A percentile compares a stretch with the other conserved stretches of the same genome.
Evolutionary conservation across 345 rosid species (phyloP).

Genomic region (Psidium guajava): DNA sequence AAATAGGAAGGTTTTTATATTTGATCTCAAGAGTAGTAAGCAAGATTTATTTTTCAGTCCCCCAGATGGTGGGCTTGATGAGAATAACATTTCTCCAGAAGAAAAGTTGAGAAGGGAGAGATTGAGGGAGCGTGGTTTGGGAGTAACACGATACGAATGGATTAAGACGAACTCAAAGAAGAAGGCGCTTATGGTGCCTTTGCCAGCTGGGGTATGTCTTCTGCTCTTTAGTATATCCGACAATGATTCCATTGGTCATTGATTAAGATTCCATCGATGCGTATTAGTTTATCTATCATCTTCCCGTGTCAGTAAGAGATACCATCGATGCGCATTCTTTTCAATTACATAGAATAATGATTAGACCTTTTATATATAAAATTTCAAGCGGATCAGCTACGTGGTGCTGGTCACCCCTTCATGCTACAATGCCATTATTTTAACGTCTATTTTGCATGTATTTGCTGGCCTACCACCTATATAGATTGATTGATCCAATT

Average conservation of each 20-base stretch:
- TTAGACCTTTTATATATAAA: background rate
- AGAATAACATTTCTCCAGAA: slow-evolving; percentile 72
- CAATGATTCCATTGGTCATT: background rate
- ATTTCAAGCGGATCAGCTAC: background rate
- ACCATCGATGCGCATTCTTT: background rate
- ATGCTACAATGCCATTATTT: background rate
- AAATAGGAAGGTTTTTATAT: slow-evolving; percentile 55
- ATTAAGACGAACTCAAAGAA: slow-evolving; percentile 56
- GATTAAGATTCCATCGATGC: background rate
- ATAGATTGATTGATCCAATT: background rate
- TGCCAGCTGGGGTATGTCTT: slow-evolving; percentile 82
- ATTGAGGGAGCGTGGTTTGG: slow-evolving; percentile 81
- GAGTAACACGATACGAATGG: slow-evolving; percentile 94
- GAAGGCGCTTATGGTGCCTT: slow-evolving; percentile 74
- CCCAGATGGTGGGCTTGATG: slow-evolving; percentile 87
- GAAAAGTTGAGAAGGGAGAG: slow-evolving; percentile 95
- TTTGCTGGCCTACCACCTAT: background rate
- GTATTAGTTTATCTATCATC: background rate
- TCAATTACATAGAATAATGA: background rate
- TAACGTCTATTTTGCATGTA: background rate
- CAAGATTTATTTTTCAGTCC: slow-evolving; percentile 63
- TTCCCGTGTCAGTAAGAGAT: background rate
- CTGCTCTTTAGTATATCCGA: background rate
- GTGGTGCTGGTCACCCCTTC: background rate
- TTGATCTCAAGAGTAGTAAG: slow-evolving; percentile 50